Conservation (phyloP, 176 grass and related monocot genomes). For the Microstegium vimineum region DNA sequence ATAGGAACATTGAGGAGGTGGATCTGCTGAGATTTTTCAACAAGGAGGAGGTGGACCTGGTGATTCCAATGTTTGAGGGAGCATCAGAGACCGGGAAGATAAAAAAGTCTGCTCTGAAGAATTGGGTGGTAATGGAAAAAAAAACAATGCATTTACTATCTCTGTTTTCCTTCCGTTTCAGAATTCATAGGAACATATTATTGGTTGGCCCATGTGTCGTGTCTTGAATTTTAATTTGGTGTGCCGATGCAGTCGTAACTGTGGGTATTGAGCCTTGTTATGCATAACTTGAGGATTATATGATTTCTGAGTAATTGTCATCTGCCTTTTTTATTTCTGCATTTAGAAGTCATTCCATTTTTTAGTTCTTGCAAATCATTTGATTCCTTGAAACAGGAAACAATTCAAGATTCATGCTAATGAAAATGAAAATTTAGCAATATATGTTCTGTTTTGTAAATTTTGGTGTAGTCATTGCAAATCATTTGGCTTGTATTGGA, state of each 20-base stretch:
- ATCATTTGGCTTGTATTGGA: not conserved
- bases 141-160: not conserved
- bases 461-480: not conserved
- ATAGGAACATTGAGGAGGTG: constrained; percentile 73
- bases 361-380: not conserved
- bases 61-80: constrained; percentile 92
- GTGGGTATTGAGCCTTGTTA: not conserved
- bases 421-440: not conserved
- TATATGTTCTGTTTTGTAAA: not conserved
- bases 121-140: constrained; percentile 84
- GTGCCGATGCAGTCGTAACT: not conserved
- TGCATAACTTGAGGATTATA: not conserved
- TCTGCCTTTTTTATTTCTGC: not conserved
- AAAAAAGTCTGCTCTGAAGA: constrained; percentile 85
- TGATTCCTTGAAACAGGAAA: not conserved
- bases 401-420: not conserved
- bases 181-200: not conserved
- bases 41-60: constrained; percentile 59
- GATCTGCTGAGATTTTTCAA: constrained; percentile 88
- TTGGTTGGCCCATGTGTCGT: not conserved
- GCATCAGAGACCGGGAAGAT: constrained; percentile 69
- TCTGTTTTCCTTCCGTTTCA: not conserved
- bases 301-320: not conserved
- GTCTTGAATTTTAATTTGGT: not conserved
- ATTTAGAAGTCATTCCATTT: not conserved